Conservation (phyloP, 352 stramenopile species). For the Globisporangium cederbergense region DNA sequence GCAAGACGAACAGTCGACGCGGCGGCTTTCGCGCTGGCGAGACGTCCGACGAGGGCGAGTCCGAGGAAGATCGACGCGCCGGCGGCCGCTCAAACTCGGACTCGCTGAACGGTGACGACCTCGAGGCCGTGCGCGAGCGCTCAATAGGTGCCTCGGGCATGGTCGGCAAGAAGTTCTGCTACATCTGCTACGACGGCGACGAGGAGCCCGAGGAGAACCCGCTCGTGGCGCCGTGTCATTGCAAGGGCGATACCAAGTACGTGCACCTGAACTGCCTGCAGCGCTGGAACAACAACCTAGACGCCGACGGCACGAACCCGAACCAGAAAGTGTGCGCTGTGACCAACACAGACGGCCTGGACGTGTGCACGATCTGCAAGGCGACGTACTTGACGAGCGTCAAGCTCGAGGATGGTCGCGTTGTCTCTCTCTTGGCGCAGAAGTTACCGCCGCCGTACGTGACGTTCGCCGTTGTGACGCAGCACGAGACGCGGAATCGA, state of each 20-base stretch:
- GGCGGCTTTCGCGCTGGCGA: constrained; percentile 30
- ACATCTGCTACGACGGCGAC: constrained; percentile 93
- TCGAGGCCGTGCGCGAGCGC: constrained; percentile 16
- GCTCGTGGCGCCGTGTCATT: constrained; percentile 88
- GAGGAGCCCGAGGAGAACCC: constrained; percentile 84
- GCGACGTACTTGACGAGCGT: constrained; percentile 89
- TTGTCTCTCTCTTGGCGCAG: constrained; percentile 85
- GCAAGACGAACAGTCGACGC: constrained; percentile 10
- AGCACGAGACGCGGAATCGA: constrained; percentile 82
- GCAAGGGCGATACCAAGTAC: constrained; percentile 91
- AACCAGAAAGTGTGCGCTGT: constrained; percentile 89
- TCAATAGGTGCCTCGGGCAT: constrained; percentile 43
- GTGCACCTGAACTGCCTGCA: constrained; percentile 91
- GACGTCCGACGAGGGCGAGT: constrained; percentile 76
- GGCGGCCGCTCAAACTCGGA: constrained; percentile 21
- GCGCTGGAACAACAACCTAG: constrained; percentile 90
- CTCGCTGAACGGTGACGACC: constrained; percentile 13
- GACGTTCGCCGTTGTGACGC: constrained; percentile 89
- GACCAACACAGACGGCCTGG: constrained; percentile 84
- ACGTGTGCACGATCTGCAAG: constrained; percentile 91
- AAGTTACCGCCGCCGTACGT: constrained; percentile 87
- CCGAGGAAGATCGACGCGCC: constrained; percentile 58
- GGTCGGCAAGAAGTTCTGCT: constrained; percentile 76
- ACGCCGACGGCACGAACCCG: constrained; percentile 69
- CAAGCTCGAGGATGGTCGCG: constrained; percentile 77